A percentile compares a stretch with the other conserved stretches of the same genome.
phyloP scores from a whole-genome alignment of 306 rosid species.

The Cucurbita maxima region DNA sequence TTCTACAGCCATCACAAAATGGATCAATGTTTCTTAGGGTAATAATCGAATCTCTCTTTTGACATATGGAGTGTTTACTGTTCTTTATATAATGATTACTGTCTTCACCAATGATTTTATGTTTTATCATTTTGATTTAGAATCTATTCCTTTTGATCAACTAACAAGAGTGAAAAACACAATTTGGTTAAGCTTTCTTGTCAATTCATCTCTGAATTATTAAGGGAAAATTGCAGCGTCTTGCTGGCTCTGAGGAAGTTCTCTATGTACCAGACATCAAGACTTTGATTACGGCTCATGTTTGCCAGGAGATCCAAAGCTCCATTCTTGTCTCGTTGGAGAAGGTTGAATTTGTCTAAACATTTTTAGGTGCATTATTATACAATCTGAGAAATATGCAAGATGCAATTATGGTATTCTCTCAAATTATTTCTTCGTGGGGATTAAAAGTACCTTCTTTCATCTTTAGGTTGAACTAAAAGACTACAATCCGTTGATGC shows the following conservation, averaged over 20 bases:
- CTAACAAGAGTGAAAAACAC: slow-evolving; percentile 1
- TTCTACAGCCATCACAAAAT: slow-evolving; percentile 47
- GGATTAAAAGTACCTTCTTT: background rate
- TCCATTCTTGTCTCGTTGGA: slow-evolving; percentile 40
- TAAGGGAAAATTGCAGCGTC: slow-evolving; percentile 35
- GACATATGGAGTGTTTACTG: background rate
- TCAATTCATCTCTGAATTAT: slow-evolving; percentile 5
- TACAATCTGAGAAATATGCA: background rate
- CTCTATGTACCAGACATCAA: slow-evolving; percentile 25
- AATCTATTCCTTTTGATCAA: background rate
- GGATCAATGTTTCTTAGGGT: slow-evolving; percentile 74
- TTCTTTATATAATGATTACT: background rate
- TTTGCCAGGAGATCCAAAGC: slow-evolving; percentile 37
- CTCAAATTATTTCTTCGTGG: background rate
- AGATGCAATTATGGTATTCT: background rate
- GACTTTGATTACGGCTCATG: slow-evolving; percentile 18
- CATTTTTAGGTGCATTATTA: background rate
- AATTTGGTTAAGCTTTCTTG: slow-evolving; percentile 10
- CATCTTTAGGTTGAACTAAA: slow-evolving; percentile 39
- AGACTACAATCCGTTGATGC: slow-evolving; percentile 57
- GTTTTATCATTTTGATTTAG: background rate
- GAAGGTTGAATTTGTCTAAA: slow-evolving; percentile 26
- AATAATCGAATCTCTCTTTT: slow-evolving; percentile 8
- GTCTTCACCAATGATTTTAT: background rate
- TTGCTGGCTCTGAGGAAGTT: slow-evolving; percentile 76